These are phyloP conservation scores for Scheffersomyces cryptocercus DNA, from an alignment of 1,139 yeast species.

Conservation along the genomic window DNA sequence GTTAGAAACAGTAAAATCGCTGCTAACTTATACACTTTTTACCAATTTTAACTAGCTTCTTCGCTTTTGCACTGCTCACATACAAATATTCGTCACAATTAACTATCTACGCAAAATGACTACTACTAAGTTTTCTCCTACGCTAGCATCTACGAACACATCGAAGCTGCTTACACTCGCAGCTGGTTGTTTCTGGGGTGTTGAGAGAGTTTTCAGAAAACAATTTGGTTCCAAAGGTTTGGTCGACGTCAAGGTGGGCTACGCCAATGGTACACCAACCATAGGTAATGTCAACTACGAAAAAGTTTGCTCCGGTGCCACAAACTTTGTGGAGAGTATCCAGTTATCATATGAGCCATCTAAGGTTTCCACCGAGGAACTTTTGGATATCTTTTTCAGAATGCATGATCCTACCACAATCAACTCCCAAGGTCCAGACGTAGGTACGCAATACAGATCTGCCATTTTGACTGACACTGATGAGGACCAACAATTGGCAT, in stretches of 20 bases:
- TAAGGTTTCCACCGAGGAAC: slow-evolving; percentile 54
- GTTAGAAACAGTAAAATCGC: too few species aligned
- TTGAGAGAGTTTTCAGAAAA: slow-evolving; percentile 78
- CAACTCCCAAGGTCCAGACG: slow-evolving; percentile 77
- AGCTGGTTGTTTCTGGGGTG: slow-evolving; percentile 96
- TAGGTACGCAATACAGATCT: slow-evolving; percentile 83
- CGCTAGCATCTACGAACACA: slow-evolving; percentile 35
- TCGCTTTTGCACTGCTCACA: too few species aligned
- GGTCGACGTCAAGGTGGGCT: slow-evolving; percentile 81
- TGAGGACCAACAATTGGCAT: slow-evolving; percentile 36
- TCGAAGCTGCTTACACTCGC: slow-evolving; percentile 63
- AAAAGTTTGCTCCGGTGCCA: slow-evolving; percentile 72
- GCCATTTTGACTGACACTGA: slow-evolving; percentile 65
- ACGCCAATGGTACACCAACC: slow-evolving; percentile 69
- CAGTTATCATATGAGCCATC: slow-evolving; percentile 83
- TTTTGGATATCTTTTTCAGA: slow-evolving; percentile 82
- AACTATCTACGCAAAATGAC: slow-evolving; percentile 9
- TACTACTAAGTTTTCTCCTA: slow-evolving; percentile 32
- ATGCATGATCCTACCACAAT: slow-evolving; percentile 80
- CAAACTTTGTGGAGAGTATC: slow-evolving; percentile 75
- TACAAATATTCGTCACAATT: too few species aligned
- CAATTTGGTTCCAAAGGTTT: slow-evolving; percentile 64
- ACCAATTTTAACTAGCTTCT: too few species aligned
- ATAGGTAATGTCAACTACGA: slow-evolving; percentile 64
- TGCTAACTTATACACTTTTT: too few species aligned